phyloP scores from a whole-genome alignment of 495 filamentous ascomycete species.

The Glonium stellatum region DNA sequence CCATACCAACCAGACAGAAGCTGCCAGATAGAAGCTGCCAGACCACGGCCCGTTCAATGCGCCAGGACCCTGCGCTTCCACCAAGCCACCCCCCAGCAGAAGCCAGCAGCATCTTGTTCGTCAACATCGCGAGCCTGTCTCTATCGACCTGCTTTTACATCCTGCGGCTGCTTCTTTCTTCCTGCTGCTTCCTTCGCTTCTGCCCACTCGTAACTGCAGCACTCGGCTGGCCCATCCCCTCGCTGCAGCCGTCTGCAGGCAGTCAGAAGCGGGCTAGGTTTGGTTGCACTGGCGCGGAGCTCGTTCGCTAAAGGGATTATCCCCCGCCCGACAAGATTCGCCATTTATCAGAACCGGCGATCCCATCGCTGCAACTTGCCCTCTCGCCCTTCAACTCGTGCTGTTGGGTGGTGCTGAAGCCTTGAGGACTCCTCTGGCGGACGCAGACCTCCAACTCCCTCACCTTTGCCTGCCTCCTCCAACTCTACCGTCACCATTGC shows the following conservation, averaged over 20 bases:
- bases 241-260: background rate
- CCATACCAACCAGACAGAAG: no score
- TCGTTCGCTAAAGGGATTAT: background rate
- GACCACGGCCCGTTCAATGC: no score
- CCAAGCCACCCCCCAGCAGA: no score
- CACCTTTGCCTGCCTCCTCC: no score
- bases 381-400: background rate
- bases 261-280: background rate
- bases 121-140: no score
- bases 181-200: background rate
- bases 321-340: background rate
- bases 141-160: no score
- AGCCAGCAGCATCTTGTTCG: no score
- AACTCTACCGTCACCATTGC: conserved; percentile 5
- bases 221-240: background rate
- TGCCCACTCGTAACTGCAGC: background rate
- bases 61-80: no score
- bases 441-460: background rate
- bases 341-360: conserved; percentile 3
- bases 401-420: background rate
- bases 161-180: background rate
- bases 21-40: no score
- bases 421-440: background rate
- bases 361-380: background rate
- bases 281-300: background rate